A percentile compares a stretch with the other conserved stretches of the same genome.
phyloP scores from a whole-genome alignment of 768 basidiomycete species.

The Obba rivulosa region DNA sequence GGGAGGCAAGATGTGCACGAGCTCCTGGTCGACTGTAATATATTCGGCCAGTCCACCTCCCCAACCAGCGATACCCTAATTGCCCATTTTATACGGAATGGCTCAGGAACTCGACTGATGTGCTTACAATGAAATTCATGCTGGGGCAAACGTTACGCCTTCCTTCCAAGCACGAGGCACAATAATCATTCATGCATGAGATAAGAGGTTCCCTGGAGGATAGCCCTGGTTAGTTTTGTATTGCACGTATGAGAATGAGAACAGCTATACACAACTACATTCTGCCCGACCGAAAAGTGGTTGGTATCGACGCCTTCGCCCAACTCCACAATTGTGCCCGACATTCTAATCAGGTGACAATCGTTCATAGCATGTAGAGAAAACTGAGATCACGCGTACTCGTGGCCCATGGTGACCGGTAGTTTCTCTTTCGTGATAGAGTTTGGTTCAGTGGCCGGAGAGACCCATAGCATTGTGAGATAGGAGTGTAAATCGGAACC shows the following conservation, averaged over 20 bases:
- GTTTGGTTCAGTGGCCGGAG: slow-evolving; percentile 29
- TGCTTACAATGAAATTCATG: slow-evolving; percentile 32
- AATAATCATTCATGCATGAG: slow-evolving; percentile 32
- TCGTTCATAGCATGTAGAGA: neutral
- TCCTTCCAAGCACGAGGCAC: slow-evolving; percentile 28
- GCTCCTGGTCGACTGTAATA: slow-evolving; percentile 27
- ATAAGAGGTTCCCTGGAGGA: slow-evolving; percentile 37
- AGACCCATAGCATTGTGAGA: slow-evolving; percentile 18
- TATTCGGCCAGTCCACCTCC: slow-evolving; percentile 43
- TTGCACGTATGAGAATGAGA: neutral
- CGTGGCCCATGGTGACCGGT: slow-evolving; percentile 42
- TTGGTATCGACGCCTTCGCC: slow-evolving; percentile 11
- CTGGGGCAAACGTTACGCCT: slow-evolving; percentile 30
- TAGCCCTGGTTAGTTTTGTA: neutral
- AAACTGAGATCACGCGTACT: slow-evolving; percentile 24
- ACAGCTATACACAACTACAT: slow-evolving; percentile 14
- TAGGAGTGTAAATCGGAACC: slow-evolving; percentile 46
- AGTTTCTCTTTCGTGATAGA: slow-evolving; percentile 32
- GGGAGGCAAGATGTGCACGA: slow-evolving; percentile 35
- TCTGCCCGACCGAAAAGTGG: slow-evolving; percentile 10
- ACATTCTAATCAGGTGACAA: slow-evolving; percentile 9
- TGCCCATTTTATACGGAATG: neutral
- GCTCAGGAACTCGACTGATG: no score
- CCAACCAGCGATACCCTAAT: slow-evolving; percentile 32
- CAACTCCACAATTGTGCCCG: slow-evolving; percentile 17